Percentiles rank a stretch among this genome's conserved stretches.
Evolutionary conservation across 768 basidiomycete genomes (phyloP).

Genomic region (Hirschioporus abietinus): DNA sequence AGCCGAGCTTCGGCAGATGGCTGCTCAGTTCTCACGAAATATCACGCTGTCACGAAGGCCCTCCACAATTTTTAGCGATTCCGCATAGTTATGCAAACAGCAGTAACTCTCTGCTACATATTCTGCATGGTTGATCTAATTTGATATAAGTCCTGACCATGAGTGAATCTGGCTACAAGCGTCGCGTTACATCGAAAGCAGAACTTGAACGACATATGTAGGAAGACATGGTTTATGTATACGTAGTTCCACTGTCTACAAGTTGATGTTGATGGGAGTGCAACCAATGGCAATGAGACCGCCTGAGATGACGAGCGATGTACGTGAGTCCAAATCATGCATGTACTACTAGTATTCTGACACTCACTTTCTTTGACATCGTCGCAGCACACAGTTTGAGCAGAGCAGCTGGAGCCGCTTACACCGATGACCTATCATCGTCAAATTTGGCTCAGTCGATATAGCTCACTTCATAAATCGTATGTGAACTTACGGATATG

Average conservation of each 20-base stretch:
- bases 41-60: too few species aligned
- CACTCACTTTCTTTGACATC: neutral
- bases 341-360: neutral
- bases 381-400: slow-evolving; percentile 2
- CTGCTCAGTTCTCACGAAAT: too few species aligned
- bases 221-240: neutral
- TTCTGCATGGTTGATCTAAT: too few species aligned
- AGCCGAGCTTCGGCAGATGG: too few species aligned
- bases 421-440: slow-evolving; percentile 2
- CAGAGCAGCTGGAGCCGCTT: neutral
- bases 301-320: neutral
- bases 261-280: slow-evolving; percentile 1
- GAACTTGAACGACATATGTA: too few species aligned
- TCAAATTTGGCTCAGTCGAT: neutral
- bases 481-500: neutral
- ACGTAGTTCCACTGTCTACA: neutral
- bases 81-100: too few species aligned
- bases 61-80: too few species aligned
- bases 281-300: slow-evolving; percentile 3
- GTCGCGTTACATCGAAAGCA: neutral
- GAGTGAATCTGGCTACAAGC: too few species aligned
- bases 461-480: neutral
- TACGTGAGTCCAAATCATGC: neutral
- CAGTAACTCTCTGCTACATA: too few species aligned
- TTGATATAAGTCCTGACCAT: too few species aligned